These are phyloP conservation scores for Ophiostoma australiae DNA, from an alignment of 2,329 filamentous ascomycete species.

Conservation along the genomic window DNA sequence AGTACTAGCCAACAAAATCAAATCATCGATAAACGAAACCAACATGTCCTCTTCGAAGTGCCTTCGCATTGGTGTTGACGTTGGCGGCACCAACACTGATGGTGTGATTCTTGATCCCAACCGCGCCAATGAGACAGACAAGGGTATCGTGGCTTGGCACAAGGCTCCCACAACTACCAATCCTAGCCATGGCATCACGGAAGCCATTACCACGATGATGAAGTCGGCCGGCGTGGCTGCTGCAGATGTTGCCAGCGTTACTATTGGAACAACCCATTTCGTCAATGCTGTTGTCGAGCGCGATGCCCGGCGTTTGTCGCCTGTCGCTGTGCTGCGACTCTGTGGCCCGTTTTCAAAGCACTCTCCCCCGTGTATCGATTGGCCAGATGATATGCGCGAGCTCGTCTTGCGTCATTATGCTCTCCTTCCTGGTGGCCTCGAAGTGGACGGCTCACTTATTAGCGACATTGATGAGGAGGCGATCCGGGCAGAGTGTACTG, in stretches of 20 bases:
- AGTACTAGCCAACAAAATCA: neutral
- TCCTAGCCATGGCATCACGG: conserved; percentile 44
- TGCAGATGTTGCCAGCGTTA: conserved; percentile 43
- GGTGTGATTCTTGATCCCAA: conserved; percentile 47
- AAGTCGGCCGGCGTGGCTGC: conserved; percentile 34
- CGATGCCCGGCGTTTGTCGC: conserved; percentile 44
- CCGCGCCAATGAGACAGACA: conserved; percentile 34
- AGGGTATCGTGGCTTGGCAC: conserved; percentile 46
- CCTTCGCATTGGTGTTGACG: conserved; percentile 44
- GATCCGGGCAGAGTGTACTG: conserved; percentile 38
- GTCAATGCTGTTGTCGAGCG: conserved; percentile 55
- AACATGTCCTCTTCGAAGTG: neutral
- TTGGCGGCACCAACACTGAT: conserved; percentile 50
- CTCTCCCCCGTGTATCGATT: conserved; percentile 49
- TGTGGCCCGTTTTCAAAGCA: conserved; percentile 51
- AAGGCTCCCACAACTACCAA: conserved; percentile 48
- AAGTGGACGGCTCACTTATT: conserved; percentile 48
- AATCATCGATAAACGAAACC: neutral
- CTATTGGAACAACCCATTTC: conserved; percentile 55
- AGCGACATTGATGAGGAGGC: conserved; percentile 41
- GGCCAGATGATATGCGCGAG: conserved; percentile 45
- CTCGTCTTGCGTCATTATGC: conserved; percentile 45
- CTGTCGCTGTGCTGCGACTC: conserved; percentile 51
- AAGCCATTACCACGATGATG: conserved; percentile 44
- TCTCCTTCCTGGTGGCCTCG: conserved; percentile 46